Base-by-base conservation (phyloP, 257 asterid genomes). In the Fraxinus americana region DNA sequence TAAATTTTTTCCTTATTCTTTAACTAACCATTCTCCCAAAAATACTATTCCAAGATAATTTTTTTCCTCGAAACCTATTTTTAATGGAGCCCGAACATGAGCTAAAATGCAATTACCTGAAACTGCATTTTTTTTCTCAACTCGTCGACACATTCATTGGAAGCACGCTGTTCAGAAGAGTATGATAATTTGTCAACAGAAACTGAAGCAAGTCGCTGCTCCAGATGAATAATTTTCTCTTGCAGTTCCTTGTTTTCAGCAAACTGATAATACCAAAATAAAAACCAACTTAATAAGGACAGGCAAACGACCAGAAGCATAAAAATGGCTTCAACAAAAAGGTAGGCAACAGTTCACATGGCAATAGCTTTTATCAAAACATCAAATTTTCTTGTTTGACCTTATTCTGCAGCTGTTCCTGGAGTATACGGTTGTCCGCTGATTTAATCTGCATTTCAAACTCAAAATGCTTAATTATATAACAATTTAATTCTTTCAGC, bases 351-450 rank as follows among this genome's bases (percentile, higher is more conserved):
- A 43, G 50, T 43, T 11, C 52, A 12, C 16, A 10, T 10, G 16
- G 16, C 50, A 43, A 12, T 43, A 43, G 52, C 52, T 2, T 43
- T 43, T 43, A 43, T 11, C 52, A 43, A 12, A 43, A 43, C 16
- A 43, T 11, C 52, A 12, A 43, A 43, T 43, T n/a, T 12, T 23
- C 39, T 7, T 63, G 12, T 52, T 68, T 54, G 39, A 96, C 99
- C 97, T 96, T 93, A 80, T 82, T 92, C 82, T 91, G 93, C 78
- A 96, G 91, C 88, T 96, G 97, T 71, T 93, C 99, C 81, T 93
- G 99, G 74, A 96, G 97, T 67, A 96, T 84, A 63, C 97, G 96
- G 73, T 96, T 96, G 77, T 96, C 99, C 3, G 99, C 99, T 17
- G 97, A 85, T 82, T 79, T 96, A 72, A 96, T 91, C 99, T 96